Evolutionary conservation across 257 asterid species (phyloP), one percentile per base, ranked within the genome.

Genomic region (Gentiana straminea): DNA sequence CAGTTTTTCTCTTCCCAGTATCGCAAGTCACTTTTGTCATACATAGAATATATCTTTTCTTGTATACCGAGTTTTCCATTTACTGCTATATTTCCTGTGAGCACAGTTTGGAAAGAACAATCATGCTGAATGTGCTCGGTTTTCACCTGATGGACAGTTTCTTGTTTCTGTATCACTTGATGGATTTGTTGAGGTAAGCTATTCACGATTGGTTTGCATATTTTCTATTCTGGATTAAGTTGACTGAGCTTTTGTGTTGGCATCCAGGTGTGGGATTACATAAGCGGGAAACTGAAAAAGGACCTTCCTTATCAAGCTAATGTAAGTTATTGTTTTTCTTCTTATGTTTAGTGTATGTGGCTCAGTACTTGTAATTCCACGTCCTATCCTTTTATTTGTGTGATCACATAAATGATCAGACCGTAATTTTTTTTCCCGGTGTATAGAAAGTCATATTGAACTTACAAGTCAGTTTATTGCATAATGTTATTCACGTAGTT

Each of bases 231-330:
- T 51, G 61, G 35, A 36, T 57, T 49, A 54, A 4, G 37, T 34
- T 58, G 41, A n/a, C 34, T 63, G 68, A 74, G 74, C 57, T 68
- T 55, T 64, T 62, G 54, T 38, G 65, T 39, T 75, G 59, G 51
- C 39, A 56, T 59, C 61, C 70, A 91, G 98, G 98, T 91, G 43
- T 91, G 98, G 98, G 98, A 91, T 68, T 86, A 91, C 64, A 73
- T 87, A 66, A 91, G 95, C 70, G 97, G 97, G 59, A 91, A 91
- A 66, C 77, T 88, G 69, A 87, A 91, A 79, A 91, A 91, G 80
- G 98, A 91, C 83, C 97, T 91, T 65, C 97, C 85, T 61, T 91
- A 91, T 75, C 98, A 91, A 76, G 95, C 97, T 73, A 96, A 91
- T 67, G 98, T 87, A 70, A 76, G 96, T 75, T 77, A 35, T n/a